Conservation (phyloP, 495 filamentous ascomycete species). For the Penicillium tannophilum region DNA sequence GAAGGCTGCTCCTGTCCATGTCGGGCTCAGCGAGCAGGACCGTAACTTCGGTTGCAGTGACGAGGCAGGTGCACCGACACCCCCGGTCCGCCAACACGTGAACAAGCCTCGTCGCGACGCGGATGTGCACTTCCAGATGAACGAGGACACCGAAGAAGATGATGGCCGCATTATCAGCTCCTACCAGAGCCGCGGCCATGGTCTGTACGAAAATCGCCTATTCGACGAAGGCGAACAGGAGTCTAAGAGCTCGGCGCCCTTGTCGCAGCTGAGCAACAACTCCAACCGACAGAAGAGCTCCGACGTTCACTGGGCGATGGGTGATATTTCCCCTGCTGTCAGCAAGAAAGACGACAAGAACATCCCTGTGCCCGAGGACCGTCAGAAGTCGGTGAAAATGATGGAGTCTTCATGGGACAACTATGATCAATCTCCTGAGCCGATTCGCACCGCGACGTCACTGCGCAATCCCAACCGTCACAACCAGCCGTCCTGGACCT, state of each 20-base stretch:
- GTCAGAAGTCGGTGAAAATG: conserved; percentile 53
- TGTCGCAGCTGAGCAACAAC: conserved; percentile 65
- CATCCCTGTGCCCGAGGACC: conserved; percentile 51
- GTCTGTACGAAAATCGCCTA: conserved; percentile 76
- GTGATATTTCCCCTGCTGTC: conserved; percentile 59
- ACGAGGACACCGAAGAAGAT: conserved; percentile 43
- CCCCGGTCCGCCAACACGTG: conserved; percentile 55
- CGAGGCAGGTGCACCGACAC: conserved; percentile 49
- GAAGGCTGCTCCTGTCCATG: conserved; percentile 59
- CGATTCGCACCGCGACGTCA: conserved; percentile 26
- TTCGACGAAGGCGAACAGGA: conserved; percentile 51
- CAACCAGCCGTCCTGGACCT: conserved; percentile 32
- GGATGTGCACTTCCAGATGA: conserved; percentile 76
- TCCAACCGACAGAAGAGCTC: conserved; percentile 73
- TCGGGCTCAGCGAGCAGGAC: conserved; percentile 50
- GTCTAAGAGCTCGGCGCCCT: conserved; percentile 35
- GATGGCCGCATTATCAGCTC: conserved; percentile 42
- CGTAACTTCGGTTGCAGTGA: conserved; percentile 74
- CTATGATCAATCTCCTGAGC: conserved; percentile 62
- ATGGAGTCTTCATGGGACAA: conserved; percentile 67
- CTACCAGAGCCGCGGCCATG: conserved; percentile 62
- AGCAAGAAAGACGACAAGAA: conserved; percentile 48
- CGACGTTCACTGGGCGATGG: conserved; percentile 68
- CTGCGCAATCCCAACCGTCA: conserved; percentile 20
- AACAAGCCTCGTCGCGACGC: conserved; percentile 75